Base-by-base conservation (phyloP, 352 stramenopile species). In the Phytophthora litchii region DNA sequence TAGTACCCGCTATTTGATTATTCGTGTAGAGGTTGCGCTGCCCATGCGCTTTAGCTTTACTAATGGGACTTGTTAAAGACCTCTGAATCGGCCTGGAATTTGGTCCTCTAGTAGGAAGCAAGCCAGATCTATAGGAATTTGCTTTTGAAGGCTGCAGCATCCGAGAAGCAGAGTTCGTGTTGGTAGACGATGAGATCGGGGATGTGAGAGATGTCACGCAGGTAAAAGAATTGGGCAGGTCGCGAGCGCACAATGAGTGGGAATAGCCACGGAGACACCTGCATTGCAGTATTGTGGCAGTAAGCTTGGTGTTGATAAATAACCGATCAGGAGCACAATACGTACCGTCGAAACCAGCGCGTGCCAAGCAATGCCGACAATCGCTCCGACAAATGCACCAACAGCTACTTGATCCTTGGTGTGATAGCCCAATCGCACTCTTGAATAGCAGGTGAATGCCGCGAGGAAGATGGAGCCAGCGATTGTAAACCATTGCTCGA, bases 101-200 rank as follows among this genome's bases (percentile, higher is more conserved):
- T 34, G 29, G 13, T 12, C 1, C 52, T 43, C 31, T 43, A 17
- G 34, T 48, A 44, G 17, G n/a, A 20, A 21, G 29, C 29, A 34
- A 34, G 10, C 29, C 29, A 13, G 14, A 16, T 29, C 23, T 71
- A 57, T 16, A 45, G 34, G 25, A 42, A 63, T n/a, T 36, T 62
- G 34, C 3, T 55, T 52, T 56, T 49, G 21, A 57, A 58, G 34
- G 17, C 23, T 36, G 36, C 40, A 31, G 36, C 45, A 17, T 48
- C n/a, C 31, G 38, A 44, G 12, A 62, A 55, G 48, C 80, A 88
- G 29, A 89, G 45, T 54, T 88, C 61, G 67, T 92, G 73, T 55
- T 92, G 80, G 67, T 80, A 86, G 34, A 92, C 68, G 47, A 94
- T 89, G 50, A 94, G 70, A 58, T 92, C 80, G 3, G 83, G 76